Percentiles rank a stretch among this genome's conserved stretches.
These are phyloP conservation scores for Rhexocercosporidium sp. DNA, from an alignment of 2,329 filamentous ascomycete species.

Conservation along the genomic window DNA sequence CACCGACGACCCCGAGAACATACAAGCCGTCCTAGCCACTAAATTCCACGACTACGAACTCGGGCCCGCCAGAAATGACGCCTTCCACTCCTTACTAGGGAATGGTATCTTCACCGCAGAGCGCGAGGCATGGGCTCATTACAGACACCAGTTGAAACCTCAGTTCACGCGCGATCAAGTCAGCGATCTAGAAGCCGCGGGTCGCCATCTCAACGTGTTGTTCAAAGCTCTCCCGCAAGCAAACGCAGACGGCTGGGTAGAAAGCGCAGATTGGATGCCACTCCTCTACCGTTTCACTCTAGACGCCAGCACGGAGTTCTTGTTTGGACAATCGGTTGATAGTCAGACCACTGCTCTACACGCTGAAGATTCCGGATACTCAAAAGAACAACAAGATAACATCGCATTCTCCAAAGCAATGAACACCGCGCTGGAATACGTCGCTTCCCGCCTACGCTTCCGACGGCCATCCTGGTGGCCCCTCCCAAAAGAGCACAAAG, in stretches of 20 bases:
- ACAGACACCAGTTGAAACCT: slow-evolving; percentile 45
- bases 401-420: slow-evolving; percentile 48
- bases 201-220: slow-evolving; percentile 57
- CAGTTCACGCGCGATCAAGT: slow-evolving; percentile 45
- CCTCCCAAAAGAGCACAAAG: slow-evolving; percentile 38
- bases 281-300: slow-evolving; percentile 64
- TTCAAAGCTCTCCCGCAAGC: slow-evolving; percentile 35
- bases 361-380: slow-evolving; percentile 31
- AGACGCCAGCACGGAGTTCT: slow-evolving; percentile 61
- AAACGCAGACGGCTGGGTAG: slow-evolving; percentile 37
- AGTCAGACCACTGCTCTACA: slow-evolving; percentile 48
- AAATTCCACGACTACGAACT: slow-evolving; percentile 44
- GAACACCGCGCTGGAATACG: slow-evolving; percentile 42
- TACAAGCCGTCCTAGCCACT: slow-evolving; percentile 42
- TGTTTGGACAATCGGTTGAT: slow-evolving; percentile 60
- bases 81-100: slow-evolving; percentile 42
- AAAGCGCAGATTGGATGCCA: slow-evolving; percentile 56
- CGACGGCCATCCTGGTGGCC: slow-evolving; percentile 37
- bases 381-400: slow-evolving; percentile 23
- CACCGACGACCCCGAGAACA: slow-evolving; percentile 46
- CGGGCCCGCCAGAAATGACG: slow-evolving; percentile 40
- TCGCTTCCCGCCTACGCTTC: slow-evolving; percentile 41
- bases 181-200: slow-evolving; percentile 43
- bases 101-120: slow-evolving; percentile 49
- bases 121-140: slow-evolving; percentile 45